These are phyloP conservation scores for Fusarium chuoi DNA, from an alignment of 2,329 filamentous ascomycete species.

Conservation along the genomic window DNA sequence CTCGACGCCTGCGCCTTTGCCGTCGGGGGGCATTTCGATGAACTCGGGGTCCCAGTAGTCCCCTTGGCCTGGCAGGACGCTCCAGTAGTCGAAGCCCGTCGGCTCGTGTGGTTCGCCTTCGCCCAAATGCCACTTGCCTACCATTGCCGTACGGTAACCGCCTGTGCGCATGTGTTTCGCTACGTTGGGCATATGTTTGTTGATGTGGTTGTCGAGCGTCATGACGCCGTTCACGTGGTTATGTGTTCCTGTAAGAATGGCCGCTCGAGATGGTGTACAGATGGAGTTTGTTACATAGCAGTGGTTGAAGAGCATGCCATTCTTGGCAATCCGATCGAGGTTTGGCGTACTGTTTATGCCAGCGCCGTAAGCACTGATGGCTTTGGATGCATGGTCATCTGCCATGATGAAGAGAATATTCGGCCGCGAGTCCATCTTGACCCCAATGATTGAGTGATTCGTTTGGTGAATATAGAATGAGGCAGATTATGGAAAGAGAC, in stretches of 20 bases:
- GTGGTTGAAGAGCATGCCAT: conserved; percentile 63
- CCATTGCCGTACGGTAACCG: conserved; percentile 62
- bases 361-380: conserved; percentile 59
- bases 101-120: conserved; percentile 59
- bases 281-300: conserved; percentile 66
- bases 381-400: conserved; percentile 63
- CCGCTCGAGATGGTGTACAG: conserved; percentile 62
- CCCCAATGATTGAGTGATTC: background rate
- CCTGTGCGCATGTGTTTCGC: conserved; percentile 59
- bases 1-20: background rate
- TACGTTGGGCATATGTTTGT: conserved; percentile 61
- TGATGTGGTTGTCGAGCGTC: conserved; percentile 58
- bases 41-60: conserved; percentile 63
- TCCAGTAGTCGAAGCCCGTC: conserved; percentile 63
- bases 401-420: conserved; percentile 63
- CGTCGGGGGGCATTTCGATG: conserved; percentile 51
- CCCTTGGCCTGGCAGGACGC: conserved; percentile 62
- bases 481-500: background rate
- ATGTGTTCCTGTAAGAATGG: conserved; percentile 61
- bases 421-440: conserved; percentile 4
- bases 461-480: background rate
- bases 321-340: conserved; percentile 59
- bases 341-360: conserved; percentile 64
- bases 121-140: conserved; percentile 65
- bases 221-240: conserved; percentile 65